These are phyloP conservation scores for Skeletonema marinoi DNA, from an alignment of 108 stramenopile genomes.

Conservation along the genomic window DNA sequence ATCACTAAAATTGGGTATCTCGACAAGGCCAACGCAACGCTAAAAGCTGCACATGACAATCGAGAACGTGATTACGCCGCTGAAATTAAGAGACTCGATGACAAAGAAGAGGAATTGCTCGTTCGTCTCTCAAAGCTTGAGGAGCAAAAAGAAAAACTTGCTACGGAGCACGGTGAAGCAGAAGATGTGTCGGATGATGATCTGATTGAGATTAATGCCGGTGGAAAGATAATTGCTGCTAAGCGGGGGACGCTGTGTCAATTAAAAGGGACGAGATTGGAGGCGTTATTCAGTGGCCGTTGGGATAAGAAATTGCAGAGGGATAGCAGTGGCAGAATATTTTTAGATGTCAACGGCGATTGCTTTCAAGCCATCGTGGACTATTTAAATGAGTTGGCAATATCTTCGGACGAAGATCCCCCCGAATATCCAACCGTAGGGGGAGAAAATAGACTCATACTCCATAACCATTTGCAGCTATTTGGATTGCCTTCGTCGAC, in stretches of 20 bases:
- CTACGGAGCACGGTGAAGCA: background rate
- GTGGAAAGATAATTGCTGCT: slow-evolving; percentile 4
- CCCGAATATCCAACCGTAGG: background rate
- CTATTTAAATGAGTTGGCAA: slow-evolving; percentile 12
- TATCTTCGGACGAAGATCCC: slow-evolving; percentile 6
- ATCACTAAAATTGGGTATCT: background rate
- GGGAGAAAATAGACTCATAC: background rate
- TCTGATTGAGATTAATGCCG: slow-evolving; percentile 15
- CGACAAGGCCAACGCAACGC: background rate
- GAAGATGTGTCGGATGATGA: slow-evolving; percentile 4
- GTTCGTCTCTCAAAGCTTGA: slow-evolving; percentile 2
- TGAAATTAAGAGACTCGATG: slow-evolving; percentile 4
- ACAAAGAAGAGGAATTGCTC: background rate
- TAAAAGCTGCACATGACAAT: background rate
- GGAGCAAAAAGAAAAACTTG: background rate
- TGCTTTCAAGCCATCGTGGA: background rate
- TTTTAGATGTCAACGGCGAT: slow-evolving; percentile 13
- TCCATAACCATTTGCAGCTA: background rate
- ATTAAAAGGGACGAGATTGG: slow-evolving; percentile 17
- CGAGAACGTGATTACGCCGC: background rate
- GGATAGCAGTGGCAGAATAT: slow-evolving; percentile 14
- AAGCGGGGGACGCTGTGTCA: slow-evolving; percentile 7
- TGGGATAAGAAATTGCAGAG: slow-evolving; percentile 25
- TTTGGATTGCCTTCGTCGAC: background rate
- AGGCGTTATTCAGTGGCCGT: slow-evolving; percentile 24